phyloP scores from a whole-genome alignment of 208 protist genomes.

The Trypanosoma platydactyli region DNA sequence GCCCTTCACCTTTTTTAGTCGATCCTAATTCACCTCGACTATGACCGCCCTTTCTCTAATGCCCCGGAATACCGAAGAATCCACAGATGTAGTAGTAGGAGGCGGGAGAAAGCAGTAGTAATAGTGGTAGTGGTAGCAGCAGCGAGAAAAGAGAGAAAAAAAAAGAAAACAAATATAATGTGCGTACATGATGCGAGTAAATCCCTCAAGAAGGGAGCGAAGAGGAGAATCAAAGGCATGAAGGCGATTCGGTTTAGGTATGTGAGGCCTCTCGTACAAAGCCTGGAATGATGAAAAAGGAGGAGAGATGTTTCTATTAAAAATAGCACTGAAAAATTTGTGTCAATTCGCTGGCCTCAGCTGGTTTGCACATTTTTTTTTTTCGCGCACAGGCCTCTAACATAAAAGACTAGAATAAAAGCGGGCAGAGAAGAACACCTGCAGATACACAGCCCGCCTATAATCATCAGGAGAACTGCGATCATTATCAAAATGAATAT shows the following conservation, averaged over 20 bases:
- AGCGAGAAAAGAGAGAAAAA: too few relatives aligned
- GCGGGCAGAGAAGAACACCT: background rate
- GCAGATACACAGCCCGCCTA: background rate
- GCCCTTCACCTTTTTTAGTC: slow-evolving; percentile 1
- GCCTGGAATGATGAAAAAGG: too few relatives aligned
- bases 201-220: background rate
- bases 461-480: slow-evolving; percentile 5
- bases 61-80: background rate
- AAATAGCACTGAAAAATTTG: too few relatives aligned
- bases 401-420: too few relatives aligned
- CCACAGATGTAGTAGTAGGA: background rate
- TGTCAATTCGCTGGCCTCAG: too few relatives aligned
- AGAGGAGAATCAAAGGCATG: slow-evolving; percentile 17
- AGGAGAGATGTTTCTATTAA: too few relatives aligned
- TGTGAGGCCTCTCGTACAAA: too few relatives aligned
- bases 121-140: too few relatives aligned
- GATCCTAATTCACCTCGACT: background rate
- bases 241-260: too few relatives aligned
- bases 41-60: background rate
- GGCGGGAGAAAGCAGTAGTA: too few relatives aligned
- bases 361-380: too few relatives aligned
- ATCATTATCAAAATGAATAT: slow-evolving; percentile 50
- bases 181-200: slow-evolving; percentile 1
- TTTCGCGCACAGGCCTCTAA: too few relatives aligned
- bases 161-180: background rate